A percentile compares a stretch with the other conserved stretches of the same genome.
Evolutionary conservation across 176 grass and related monocot species (phyloP).

Genomic region (Carex littledalei): DNA sequence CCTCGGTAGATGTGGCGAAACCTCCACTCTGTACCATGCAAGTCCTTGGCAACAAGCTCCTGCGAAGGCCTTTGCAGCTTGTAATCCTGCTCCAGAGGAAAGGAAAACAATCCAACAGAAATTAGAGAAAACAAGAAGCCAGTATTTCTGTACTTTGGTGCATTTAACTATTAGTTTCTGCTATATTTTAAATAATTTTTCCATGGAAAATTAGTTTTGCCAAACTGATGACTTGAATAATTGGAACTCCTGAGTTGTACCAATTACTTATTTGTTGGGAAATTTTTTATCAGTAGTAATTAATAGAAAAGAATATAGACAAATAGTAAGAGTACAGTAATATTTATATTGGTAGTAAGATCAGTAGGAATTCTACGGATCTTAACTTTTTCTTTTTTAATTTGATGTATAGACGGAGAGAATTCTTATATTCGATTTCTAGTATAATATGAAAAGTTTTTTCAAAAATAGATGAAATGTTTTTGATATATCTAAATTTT

Average conservation of each 20-base stretch:
- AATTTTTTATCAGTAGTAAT: too few species aligned
- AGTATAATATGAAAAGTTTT: too few species aligned
- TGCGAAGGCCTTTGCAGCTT: constrained; percentile 72
- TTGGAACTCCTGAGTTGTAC: background rate
- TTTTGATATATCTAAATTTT: too few species aligned
- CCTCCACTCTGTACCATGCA: constrained; percentile 77
- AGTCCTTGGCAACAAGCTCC: constrained; percentile 82
- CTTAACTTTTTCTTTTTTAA: too few species aligned
- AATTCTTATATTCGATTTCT: too few species aligned
- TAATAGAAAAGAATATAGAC: too few species aligned
- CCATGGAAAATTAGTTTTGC: background rate
- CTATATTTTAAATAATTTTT: background rate
- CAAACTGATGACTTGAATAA: background rate
- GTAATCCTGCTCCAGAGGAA: constrained; percentile 49
- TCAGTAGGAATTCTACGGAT: too few species aligned
- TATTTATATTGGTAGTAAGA: too few species aligned
- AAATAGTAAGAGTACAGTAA: too few species aligned
- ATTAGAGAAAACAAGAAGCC: constrained; percentile 2
- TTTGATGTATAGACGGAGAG: too few species aligned
- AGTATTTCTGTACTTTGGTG: background rate
- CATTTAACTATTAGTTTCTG: background rate
- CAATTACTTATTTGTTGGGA: background rate
- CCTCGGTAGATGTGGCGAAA: constrained; percentile 94
- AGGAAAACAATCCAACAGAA: constrained; percentile 7
- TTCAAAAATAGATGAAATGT: too few species aligned